Conservation (phyloP, 176 grass and related monocot genomes). For the Oryza longistaminata region DNA sequence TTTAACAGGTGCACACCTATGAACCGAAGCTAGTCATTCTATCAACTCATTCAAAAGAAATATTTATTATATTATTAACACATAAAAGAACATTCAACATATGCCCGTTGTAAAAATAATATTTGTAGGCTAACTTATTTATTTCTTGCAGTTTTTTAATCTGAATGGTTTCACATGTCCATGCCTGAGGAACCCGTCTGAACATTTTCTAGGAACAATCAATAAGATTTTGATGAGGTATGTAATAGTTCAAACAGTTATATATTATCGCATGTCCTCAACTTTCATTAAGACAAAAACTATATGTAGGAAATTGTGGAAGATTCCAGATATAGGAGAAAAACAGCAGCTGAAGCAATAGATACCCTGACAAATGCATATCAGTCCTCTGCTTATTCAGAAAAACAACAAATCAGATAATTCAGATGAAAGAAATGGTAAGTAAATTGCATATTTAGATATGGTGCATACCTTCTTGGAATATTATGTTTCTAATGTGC, state of each 20-base stretch:
- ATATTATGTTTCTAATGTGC: neutral
- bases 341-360: slow-evolving; percentile 48
- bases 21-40: too few species aligned
- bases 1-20: too few species aligned
- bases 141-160: slow-evolving; percentile 43
- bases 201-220: slow-evolving; percentile 46
- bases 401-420: slow-evolving; percentile 31
- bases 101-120: too few species aligned
- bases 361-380: slow-evolving; percentile 40
- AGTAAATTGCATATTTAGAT: neutral
- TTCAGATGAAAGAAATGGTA: slow-evolving; percentile 38
- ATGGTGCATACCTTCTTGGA: too few species aligned
- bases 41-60: too few species aligned
- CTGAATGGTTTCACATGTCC: slow-evolving; percentile 47
- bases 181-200: slow-evolving; percentile 41
- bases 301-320: slow-evolving; percentile 39
- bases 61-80: too few species aligned
- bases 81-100: too few species aligned
- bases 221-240: slow-evolving; percentile 60
- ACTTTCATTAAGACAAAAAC: neutral
- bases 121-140: neutral
- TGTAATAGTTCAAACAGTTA: too few species aligned
- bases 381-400: slow-evolving; percentile 12
- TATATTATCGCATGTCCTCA: neutral
- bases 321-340: slow-evolving; percentile 12